Evolutionary conservation across 2,329 filamentous ascomycete genomes (phyloP), one percentile per base, ranked within the genome.

Genomic region (Fusarium coffeatum): DNA sequence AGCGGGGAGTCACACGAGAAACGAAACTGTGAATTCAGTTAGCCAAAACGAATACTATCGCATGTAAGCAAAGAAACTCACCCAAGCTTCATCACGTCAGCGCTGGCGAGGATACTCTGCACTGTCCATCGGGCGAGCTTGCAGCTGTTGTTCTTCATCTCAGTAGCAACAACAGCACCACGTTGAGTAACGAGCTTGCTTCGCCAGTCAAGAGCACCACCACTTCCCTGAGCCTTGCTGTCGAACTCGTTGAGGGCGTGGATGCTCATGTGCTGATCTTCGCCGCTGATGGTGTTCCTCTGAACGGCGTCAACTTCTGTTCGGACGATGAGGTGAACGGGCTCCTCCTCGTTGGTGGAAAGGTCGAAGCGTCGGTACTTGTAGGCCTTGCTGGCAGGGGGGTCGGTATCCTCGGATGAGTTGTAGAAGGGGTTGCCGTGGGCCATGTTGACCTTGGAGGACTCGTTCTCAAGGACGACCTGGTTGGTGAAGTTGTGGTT

Each of bases 141-240:
- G 92, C 93, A 97, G 79, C 90, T 94, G 89, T 99, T 99, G 89
- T 99, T 99, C 93, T 99, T 99, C 96, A 99, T 99, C 86, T 99
- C 96, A 15, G 96, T 99, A 22, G 96, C 96, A 27, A 99, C 92
- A 45, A 99, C 95, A 60, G 96, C 96, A 89, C 96, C 96, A 77
- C 96, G 92, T 85, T 98, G 94, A 76, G 91, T 93, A 71, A 93
- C 92, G 65, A 99, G 89, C 88, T 99, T 99, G 74, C 90, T 92
- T 80, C 96, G 89, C 96, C 96, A 99, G 87, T 99, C 96, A 55
- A 99, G 88, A 58, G 96, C 96, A 71, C 95, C 94, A 74, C 96
- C 96, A 73, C 93, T 93, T 75, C 96, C 96, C 80, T 97, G 94
- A 25, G 96, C 96, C 86, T 97, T 98, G 89, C 90, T 94, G 85